These are phyloP conservation scores for Ophiostoma montium DNA, from an alignment of 2,329 filamentous ascomycete species.

Conservation along the genomic window DNA sequence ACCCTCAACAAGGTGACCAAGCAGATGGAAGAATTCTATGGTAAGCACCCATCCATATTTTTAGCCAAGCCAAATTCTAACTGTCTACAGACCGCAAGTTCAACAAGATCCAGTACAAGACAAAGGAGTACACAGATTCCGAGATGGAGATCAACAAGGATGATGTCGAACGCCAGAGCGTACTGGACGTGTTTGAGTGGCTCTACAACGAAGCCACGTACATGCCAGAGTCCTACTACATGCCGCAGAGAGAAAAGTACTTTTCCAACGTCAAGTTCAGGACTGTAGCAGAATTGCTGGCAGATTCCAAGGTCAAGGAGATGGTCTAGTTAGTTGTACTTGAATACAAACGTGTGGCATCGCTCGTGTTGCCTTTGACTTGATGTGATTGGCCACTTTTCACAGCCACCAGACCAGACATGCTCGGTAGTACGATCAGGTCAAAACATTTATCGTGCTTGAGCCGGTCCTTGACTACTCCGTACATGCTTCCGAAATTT, in stretches of 20 bases:
- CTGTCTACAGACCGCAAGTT: neutral
- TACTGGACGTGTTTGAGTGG: neutral
- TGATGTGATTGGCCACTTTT: too few relatives aligned
- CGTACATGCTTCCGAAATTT: too few relatives aligned
- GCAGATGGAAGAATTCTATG: neutral
- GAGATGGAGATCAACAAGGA: neutral
- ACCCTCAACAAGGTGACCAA: neutral
- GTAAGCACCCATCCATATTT: neutral
- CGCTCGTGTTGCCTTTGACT: too few relatives aligned
- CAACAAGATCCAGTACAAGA: neutral
- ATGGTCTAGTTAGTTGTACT: neutral
- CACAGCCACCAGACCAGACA: too few relatives aligned
- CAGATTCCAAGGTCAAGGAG: neutral
- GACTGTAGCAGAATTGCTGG: neutral
- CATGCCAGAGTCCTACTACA: neutral
- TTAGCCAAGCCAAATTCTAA: too few relatives aligned
- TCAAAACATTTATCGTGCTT: too few relatives aligned
- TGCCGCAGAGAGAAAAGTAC: neutral
- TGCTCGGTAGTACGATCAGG: too few relatives aligned
- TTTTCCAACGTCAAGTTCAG: neutral
- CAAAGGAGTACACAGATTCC: neutral
- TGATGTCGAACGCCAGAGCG: neutral
- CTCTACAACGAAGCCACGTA: neutral
- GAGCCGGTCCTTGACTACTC: too few relatives aligned
- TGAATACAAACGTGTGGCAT: too few relatives aligned